These are phyloP conservation scores for Collybiopsis luxurians DNA, from an alignment of 768 basidiomycete genomes.

Conservation along the genomic window DNA sequence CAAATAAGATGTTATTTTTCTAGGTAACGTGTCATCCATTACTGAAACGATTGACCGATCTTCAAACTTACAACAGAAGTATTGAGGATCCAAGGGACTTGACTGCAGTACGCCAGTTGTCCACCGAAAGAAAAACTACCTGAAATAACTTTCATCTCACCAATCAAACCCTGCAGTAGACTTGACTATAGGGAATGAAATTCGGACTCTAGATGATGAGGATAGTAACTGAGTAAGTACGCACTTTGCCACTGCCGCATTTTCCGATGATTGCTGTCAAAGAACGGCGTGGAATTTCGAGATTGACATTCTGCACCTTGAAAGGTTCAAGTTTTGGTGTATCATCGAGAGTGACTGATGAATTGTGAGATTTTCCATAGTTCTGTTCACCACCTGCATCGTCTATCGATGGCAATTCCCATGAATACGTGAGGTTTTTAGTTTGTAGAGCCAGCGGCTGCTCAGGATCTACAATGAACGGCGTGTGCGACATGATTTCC, in stretches of 20 bases:
- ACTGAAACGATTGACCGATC: not conserved
- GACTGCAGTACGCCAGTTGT: slow-evolving; percentile 64
- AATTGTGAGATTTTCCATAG: not conserved
- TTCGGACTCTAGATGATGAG: not conserved
- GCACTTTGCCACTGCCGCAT: slow-evolving; percentile 64
- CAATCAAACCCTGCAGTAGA: slow-evolving; percentile 59
- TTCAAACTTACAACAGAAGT: slow-evolving; percentile 45
- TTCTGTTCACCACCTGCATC: not conserved
- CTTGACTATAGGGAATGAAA: slow-evolving; percentile 37
- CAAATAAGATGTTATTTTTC: slow-evolving; percentile 69
- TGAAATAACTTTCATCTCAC: slow-evolving; percentile 58
- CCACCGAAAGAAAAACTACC: slow-evolving; percentile 63
- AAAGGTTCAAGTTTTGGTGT: slow-evolving; percentile 34
- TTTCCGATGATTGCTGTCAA: slow-evolving; percentile 64
- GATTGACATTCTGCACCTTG: slow-evolving; percentile 44
- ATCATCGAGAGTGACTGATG: not conserved
- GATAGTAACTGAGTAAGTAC: slow-evolving; percentile 1
- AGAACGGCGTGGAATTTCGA: slow-evolving; percentile 55
- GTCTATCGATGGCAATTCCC: slow-evolving; percentile 39
- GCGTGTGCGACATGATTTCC: slow-evolving; percentile 41
- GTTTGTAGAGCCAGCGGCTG: slow-evolving; percentile 49
- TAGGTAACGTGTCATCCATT: slow-evolving; percentile 18
- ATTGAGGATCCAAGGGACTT: slow-evolving; percentile 79
- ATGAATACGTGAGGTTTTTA: slow-evolving; percentile 60
- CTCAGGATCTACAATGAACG: slow-evolving; percentile 40